These are phyloP conservation scores for Luzula sylvatica DNA, from an alignment of 176 grass and related monocot genomes.

Conservation along the genomic window DNA sequence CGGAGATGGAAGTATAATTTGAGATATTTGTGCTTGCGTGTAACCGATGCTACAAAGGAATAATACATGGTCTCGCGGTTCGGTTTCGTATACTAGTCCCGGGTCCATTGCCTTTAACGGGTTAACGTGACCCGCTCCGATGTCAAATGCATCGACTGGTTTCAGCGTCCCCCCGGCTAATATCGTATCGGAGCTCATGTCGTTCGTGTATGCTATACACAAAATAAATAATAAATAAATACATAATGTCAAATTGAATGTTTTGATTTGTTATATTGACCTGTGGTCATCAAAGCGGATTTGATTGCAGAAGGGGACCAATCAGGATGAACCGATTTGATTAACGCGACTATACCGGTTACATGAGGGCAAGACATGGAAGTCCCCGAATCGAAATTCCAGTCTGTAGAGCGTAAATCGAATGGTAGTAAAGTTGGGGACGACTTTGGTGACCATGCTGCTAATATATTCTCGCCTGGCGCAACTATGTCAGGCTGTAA, in stretches of 20 bases:
- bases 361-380: conserved; percentile 93
- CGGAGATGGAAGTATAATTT: conserved; percentile 40
- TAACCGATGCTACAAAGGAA: conserved; percentile 80
- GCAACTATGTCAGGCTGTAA: conserved; percentile 76
- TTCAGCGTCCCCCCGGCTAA: conserved; percentile 61
- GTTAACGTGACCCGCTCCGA: conserved; percentile 70
- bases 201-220: conserved; percentile 29
- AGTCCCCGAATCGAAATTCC: conserved; percentile 82
- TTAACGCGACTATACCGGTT: conserved; percentile 71
- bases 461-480: conserved; percentile 72
- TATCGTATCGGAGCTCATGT: conserved; percentile 52
- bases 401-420: conserved; percentile 40
- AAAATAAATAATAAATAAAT: not conserved
- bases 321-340: conserved; percentile 60
- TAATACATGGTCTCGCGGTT: conserved; percentile 40
- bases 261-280: conserved; percentile 13
- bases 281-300: conserved; percentile 89
- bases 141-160: conserved; percentile 64
- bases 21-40: conserved; percentile 39
- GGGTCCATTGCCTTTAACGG: conserved; percentile 62
- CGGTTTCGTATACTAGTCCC: conserved; percentile 67
- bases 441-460: conserved; percentile 62
- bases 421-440: conserved; percentile 53
- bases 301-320: conserved; percentile 82
- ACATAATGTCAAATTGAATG: not conserved